Percentiles rank a stretch among this genome's conserved stretches.
Conservation (phyloP, 2,329 filamentous ascomycete genomes). For the Fusarium irregulare region DNA sequence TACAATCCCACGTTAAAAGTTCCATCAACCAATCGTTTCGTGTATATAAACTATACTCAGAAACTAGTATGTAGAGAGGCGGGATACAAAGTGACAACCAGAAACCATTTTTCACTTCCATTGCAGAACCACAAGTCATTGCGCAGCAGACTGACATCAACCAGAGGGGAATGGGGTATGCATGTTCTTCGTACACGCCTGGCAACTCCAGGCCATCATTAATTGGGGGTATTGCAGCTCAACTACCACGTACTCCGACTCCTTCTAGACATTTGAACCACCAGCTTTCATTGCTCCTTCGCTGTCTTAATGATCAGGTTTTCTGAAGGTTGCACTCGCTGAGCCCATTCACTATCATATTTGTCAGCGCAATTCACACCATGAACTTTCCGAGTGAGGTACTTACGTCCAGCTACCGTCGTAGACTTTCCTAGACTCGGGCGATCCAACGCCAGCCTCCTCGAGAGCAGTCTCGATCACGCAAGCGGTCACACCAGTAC, state of each 20-base stretch:
- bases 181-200: slow-evolving; percentile 47
- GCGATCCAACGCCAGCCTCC: slow-evolving; percentile 78
- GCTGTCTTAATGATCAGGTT: slow-evolving; percentile 69
- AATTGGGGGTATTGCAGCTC: slow-evolving; percentile 49
- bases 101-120: slow-evolving; percentile 28
- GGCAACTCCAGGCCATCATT: slow-evolving; percentile 44
- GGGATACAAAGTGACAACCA: slow-evolving; percentile 36
- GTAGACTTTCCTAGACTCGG: slow-evolving; percentile 79
- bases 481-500: slow-evolving; percentile 93
- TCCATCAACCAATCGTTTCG: slow-evolving; percentile 42
- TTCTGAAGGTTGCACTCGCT: slow-evolving; percentile 70
- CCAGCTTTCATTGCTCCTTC: slow-evolving; percentile 40
- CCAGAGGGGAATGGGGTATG: slow-evolving; percentile 40
- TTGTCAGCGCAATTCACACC: slow-evolving; percentile 38
- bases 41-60: slow-evolving; percentile 31
- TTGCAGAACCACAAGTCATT: slow-evolving; percentile 33
- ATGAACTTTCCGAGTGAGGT: not conserved
- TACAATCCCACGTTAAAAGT: slow-evolving; percentile 4
- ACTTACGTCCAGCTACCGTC: slow-evolving; percentile 98
- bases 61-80: slow-evolving; percentile 37
- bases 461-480: slow-evolving; percentile 88
- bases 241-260: slow-evolving; percentile 35
- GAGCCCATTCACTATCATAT: slow-evolving; percentile 71
- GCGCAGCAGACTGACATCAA: slow-evolving; percentile 27
- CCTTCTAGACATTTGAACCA: slow-evolving; percentile 23